These are phyloP conservation scores for Thelonectria discophora DNA, from an alignment of 2,329 filamentous ascomycete genomes.

Conservation along the genomic window DNA sequence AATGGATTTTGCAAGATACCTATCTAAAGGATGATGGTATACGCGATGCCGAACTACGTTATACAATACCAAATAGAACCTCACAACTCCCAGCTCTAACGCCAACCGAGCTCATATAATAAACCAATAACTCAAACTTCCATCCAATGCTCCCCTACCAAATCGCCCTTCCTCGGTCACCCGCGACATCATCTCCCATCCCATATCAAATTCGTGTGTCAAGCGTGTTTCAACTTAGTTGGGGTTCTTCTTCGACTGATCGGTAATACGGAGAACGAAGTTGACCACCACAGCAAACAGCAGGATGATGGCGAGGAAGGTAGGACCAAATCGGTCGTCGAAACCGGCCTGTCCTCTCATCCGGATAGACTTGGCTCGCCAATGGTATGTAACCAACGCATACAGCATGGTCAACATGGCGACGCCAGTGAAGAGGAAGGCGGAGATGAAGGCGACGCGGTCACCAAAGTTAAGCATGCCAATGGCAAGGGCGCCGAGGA, in stretches of 20 bases:
- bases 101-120: slow-evolving; percentile 30
- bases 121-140: slow-evolving; percentile 11
- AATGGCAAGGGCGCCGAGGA: slow-evolving; percentile 94
- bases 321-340: slow-evolving; percentile 94
- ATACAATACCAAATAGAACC: slow-evolving; percentile 27
- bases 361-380: slow-evolving; percentile 92
- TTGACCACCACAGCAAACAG: slow-evolving; percentile 93
- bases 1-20: slow-evolving; percentile 33
- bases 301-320: slow-evolving; percentile 85
- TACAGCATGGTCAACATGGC: slow-evolving; percentile 97
- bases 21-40: slow-evolving; percentile 25
- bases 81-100: slow-evolving; percentile 32
- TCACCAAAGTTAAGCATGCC: slow-evolving; percentile 99
- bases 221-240: neutral
- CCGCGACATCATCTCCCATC: neutral
- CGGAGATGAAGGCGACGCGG: slow-evolving; percentile 90
- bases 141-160: neutral
- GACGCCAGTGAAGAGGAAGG: slow-evolving; percentile 91
- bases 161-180: neutral
- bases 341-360: slow-evolving; percentile 93
- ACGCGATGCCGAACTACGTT: slow-evolving; percentile 25
- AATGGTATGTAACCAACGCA: slow-evolving; percentile 94
- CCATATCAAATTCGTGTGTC: neutral
- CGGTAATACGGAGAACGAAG: slow-evolving; percentile 80
- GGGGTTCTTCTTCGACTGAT: slow-evolving; percentile 51